A percentile compares a stretch with the other conserved stretches of the same genome.
phyloP scores from a whole-genome alignment of 371 early-diverging fungal species.

The Pancytospora epiphaga region DNA sequence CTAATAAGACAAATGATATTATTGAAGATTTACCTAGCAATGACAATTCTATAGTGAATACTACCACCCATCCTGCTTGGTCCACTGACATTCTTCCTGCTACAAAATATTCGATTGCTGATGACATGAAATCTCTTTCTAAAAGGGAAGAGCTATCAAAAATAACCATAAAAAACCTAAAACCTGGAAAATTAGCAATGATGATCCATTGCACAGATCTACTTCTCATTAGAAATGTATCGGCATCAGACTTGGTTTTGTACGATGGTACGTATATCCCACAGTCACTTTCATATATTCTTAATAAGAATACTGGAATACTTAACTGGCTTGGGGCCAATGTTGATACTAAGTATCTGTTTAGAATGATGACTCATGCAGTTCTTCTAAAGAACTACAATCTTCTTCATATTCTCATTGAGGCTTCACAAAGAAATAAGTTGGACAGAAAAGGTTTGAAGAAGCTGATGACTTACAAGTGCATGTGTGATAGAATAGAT shows the following conservation, averaged over 20 bases:
- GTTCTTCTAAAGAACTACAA: constrained; percentile 31
- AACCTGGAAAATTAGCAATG: constrained; percentile 10
- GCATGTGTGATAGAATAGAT: constrained; percentile 2
- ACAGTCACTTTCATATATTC: neutral
- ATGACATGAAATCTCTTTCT: neutral
- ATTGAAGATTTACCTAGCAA: too few relatives aligned
- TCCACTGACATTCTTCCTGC: constrained; percentile 2
- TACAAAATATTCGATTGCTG: constrained; percentile 10
- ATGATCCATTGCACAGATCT: constrained; percentile 9
- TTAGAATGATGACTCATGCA: constrained; percentile 1
- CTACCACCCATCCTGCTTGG: too few relatives aligned
- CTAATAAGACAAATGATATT: too few relatives aligned
- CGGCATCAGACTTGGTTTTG: constrained; percentile 15
- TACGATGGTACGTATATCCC: constrained; percentile 26
- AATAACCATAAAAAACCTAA: neutral
- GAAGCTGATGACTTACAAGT: neutral
- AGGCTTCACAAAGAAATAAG: constrained; percentile 10
- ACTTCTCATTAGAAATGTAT: neutral
- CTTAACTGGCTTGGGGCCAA: neutral
- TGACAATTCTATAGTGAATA: too few relatives aligned
- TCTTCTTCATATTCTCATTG: constrained; percentile 1
- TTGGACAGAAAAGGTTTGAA: neutral
- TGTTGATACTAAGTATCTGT: neutral
- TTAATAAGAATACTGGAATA: constrained; percentile 18
- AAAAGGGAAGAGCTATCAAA: constrained; percentile 14